These are phyloP conservation scores for Thelonectria discophora DNA, from an alignment of 2,329 filamentous ascomycete genomes.

Conservation along the genomic window DNA sequence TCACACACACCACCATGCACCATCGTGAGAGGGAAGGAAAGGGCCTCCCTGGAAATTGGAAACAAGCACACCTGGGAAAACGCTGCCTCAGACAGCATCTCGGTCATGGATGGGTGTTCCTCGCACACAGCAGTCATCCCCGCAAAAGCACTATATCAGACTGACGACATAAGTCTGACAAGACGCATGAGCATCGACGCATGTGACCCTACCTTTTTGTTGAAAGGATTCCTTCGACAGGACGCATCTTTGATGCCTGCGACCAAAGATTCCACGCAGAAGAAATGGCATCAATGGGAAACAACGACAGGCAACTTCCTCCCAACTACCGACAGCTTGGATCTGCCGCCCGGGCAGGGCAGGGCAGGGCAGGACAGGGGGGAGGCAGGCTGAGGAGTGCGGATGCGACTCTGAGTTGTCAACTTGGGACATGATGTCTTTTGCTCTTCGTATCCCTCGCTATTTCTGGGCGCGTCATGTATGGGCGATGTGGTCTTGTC, in stretches of 20 bases:
- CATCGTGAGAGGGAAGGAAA: too few species aligned
- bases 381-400: neutral
- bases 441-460: neutral
- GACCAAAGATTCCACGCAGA: constrained; percentile 3
- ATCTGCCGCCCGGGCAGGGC: constrained; percentile 22
- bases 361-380: too few species aligned
- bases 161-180: constrained; percentile 12
- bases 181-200: constrained; percentile 12
- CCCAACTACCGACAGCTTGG: constrained; percentile 27
- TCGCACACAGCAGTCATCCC: neutral
- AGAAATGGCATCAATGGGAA: neutral
- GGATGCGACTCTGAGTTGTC: constrained; percentile 26
- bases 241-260: neutral
- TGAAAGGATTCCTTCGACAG: neutral
- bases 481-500: neutral
- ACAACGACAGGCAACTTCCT: neutral
- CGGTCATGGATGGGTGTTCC: neutral
- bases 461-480: constrained; percentile 3
- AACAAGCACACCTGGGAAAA: too few species aligned
- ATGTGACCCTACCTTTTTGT: constrained; percentile 15
- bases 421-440: constrained; percentile 4
- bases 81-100: too few species aligned
- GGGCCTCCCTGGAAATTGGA: too few species aligned
- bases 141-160: constrained; percentile 6
- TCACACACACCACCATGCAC: too few species aligned